These are phyloP conservation scores for Boletales sp. DNA, from an alignment of 768 basidiomycete species.

Conservation along the genomic window DNA sequence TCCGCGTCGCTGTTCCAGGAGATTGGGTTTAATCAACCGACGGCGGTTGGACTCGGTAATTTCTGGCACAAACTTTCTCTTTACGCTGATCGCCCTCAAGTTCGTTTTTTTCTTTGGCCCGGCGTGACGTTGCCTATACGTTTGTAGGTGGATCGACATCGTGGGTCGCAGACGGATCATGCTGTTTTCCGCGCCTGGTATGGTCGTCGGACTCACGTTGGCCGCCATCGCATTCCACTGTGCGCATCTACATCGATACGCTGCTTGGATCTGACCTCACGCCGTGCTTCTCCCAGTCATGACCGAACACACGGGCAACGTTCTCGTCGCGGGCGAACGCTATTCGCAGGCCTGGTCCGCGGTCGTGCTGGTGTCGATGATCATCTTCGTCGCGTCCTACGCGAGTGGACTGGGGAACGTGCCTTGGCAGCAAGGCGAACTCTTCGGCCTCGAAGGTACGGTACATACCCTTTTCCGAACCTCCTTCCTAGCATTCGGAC, in stretches of 20 bases:
- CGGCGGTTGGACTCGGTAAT: slow-evolving; percentile 77
- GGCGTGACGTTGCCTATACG: neutral
- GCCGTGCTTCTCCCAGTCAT: slow-evolving; percentile 38
- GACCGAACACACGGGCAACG: slow-evolving; percentile 56
- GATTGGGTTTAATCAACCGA: slow-evolving; percentile 80
- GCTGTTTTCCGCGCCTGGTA: slow-evolving; percentile 67
- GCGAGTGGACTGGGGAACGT: slow-evolving; percentile 77
- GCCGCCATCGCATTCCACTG: slow-evolving; percentile 63
- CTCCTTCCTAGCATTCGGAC: too few relatives aligned
- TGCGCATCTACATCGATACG: neutral
- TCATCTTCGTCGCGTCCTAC: slow-evolving; percentile 79
- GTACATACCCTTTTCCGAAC: too few relatives aligned
- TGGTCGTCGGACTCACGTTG: slow-evolving; percentile 62
- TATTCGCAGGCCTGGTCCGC: slow-evolving; percentile 64
- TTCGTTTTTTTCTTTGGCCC: slow-evolving; percentile 24
- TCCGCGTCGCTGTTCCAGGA: slow-evolving; percentile 76
- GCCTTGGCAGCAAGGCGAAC: slow-evolving; percentile 86
- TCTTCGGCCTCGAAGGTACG: slow-evolving; percentile 73
- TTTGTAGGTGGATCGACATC: slow-evolving; percentile 50
- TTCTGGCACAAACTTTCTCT: slow-evolving; percentile 75
- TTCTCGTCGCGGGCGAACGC: slow-evolving; percentile 53
- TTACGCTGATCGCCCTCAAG: slow-evolving; percentile 71
- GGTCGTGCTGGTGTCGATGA: slow-evolving; percentile 75
- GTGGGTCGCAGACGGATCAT: slow-evolving; percentile 70
- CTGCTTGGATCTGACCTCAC: neutral